Evolutionary conservation across 352 stramenopile genomes (phyloP).

Genomic region (Pythium biforme): DNA sequence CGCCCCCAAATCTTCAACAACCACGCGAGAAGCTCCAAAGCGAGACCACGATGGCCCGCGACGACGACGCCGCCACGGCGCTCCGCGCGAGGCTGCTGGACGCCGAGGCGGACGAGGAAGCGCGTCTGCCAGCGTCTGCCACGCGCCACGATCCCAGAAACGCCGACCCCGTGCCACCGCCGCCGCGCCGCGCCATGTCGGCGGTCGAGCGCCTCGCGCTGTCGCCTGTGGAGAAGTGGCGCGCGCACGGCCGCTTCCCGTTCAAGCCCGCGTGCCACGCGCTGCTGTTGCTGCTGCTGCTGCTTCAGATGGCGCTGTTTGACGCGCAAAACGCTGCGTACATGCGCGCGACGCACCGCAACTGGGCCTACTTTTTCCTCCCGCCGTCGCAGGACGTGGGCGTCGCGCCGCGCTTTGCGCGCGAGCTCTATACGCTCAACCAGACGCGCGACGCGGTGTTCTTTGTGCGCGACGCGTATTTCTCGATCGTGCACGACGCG

Average conservation of each 20-base stretch:
- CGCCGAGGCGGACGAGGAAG: background rate
- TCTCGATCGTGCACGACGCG: constrained; percentile 58
- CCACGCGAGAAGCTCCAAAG: background rate
- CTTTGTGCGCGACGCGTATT: constrained; percentile 77
- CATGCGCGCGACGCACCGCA: constrained; percentile 78
- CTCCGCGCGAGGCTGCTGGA: background rate
- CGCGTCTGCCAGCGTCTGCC: no score
- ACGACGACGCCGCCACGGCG: background rate
- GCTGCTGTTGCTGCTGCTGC: constrained; percentile 69
- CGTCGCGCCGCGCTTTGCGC: constrained; percentile 56
- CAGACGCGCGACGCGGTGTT: constrained; percentile 58
- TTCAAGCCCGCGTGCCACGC: constrained; percentile 84
- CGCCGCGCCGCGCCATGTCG: constrained; percentile 31
- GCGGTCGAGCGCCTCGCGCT: constrained; percentile 58
- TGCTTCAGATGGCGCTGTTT: constrained; percentile 72
- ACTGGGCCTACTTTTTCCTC: constrained; percentile 88
- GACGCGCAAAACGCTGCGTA: constrained; percentile 82
- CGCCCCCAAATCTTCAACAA: background rate
- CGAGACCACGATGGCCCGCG: no score
- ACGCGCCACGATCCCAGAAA: no score
- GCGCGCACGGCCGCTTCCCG: constrained; percentile 63
- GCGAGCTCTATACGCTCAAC: constrained; percentile 76
- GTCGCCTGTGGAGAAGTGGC: constrained; percentile 85
- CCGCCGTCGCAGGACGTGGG: constrained; percentile 53
- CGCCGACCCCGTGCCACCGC: background rate